Conservation (phyloP, 352 stramenopile genomes). For the Hyaloperonospora brassicae region DNA sequence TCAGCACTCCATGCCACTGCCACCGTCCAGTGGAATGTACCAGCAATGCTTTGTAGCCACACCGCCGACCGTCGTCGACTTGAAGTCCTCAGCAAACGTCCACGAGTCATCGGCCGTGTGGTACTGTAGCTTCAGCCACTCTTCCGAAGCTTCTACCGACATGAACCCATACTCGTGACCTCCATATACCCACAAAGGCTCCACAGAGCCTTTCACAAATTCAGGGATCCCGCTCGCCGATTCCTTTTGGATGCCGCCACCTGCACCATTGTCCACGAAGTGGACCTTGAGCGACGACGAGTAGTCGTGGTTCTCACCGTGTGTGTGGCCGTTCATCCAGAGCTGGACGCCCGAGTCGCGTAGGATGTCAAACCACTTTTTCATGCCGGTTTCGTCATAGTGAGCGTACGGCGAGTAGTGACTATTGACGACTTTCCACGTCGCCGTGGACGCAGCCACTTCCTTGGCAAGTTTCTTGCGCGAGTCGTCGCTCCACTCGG, state of each 20-base stretch:
- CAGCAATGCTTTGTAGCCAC: conserved; percentile 69
- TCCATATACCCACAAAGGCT: conserved; percentile 53
- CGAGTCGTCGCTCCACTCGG: conserved; percentile 63
- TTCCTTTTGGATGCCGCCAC: conserved; percentile 73
- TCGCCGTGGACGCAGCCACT: conserved; percentile 50
- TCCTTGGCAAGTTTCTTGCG: conserved; percentile 42
- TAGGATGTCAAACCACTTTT: conserved; percentile 55
- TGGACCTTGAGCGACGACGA: conserved; percentile 38
- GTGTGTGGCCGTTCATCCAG: conserved; percentile 69
- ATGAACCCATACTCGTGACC: conserved; percentile 74
- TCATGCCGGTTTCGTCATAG: conserved; percentile 46
- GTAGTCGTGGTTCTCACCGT: conserved; percentile 75
- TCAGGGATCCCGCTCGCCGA: conserved; percentile 61
- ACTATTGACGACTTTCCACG: conserved; percentile 82
- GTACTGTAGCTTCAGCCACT: conserved; percentile 68
- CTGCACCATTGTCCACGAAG: conserved; percentile 73
- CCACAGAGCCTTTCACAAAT: conserved; percentile 35
- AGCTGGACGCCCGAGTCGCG: conserved; percentile 46
- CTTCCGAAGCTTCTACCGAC: conserved; percentile 41
- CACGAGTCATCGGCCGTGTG: conserved; percentile 59
- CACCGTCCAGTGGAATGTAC: conserved; percentile 48
- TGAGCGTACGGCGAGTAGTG: conserved; percentile 78
- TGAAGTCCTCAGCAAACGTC: conserved; percentile 48
- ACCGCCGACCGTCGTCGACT: conserved; percentile 37
- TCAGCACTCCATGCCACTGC: conserved; percentile 30